Base-by-base conservation (phyloP, 305 asterid species). In the Solanum hybrid region DNA sequence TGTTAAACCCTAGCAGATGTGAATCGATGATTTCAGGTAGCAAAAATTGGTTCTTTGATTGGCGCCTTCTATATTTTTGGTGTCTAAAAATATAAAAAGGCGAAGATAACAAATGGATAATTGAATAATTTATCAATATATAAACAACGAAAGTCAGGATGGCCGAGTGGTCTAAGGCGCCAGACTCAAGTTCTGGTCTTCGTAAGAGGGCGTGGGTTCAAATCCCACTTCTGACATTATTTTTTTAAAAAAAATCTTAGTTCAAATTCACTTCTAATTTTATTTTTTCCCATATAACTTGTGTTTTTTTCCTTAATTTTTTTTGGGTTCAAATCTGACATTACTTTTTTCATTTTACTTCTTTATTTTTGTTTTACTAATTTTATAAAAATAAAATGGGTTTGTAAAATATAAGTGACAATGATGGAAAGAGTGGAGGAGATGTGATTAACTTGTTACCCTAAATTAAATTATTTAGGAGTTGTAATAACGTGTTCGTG, bases 121-220 rank as follows among this genome's bases (percentile, higher is more conserved):
- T 51, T 1, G 0, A 20, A 9, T n/a, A 9, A 17, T 33, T 20
- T 78, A 33, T 4, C 3, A 1, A 0, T 0, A 0, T 2, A 4
- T 0, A 0, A 33, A 10, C 1, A 32, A 8, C 5, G 2, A 4
- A 90, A 85, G 93, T 92, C 92, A 93, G 92, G 93, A 73, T 93
- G 94, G 93, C 92, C 93, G 93, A 92, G 94, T 90, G 94, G 93
- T 93, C 93, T 90, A 92, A 92, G 93, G 93, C 91, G 92, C 92
- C 91, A 91, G 93, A 91, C 92, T 89, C 92, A 89, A 92, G 92
- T 91, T 91, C 93, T 91, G 92, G 91, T 93, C 90, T 70, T 93
- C 93, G 92, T 39, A 51, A 91, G 93, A 91, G 91, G 91, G 91
- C 93, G 94, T 93, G 89, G 89, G 89, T 89, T 89, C 89, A 86